A percentile compares a stretch with the other conserved stretches of the same genome.
phyloP scores from a whole-genome alignment of 108 stramenopile genomes.

The Epithemia pelagica region DNA sequence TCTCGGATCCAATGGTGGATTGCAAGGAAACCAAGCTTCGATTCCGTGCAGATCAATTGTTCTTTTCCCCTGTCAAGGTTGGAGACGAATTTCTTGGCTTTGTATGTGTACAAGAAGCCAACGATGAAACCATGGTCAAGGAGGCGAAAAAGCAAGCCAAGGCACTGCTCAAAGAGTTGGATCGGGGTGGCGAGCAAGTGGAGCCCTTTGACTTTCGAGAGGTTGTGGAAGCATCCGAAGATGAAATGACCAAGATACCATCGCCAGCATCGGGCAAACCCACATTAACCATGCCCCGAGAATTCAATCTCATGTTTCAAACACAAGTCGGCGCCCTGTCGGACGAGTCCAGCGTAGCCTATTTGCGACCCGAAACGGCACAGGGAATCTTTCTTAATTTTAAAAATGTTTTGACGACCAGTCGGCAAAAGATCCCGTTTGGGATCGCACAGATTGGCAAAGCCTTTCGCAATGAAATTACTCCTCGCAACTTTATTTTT shows the following conservation, averaged over 20 bases:
- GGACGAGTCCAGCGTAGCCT: conserved; percentile 76
- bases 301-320: conserved; percentile 98
- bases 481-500: conserved; percentile 95
- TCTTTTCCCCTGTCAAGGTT: conserved; percentile 58
- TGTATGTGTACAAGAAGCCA: conserved; percentile 85
- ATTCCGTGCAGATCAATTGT: conserved; percentile 94
- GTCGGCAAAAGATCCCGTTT: conserved; percentile 85
- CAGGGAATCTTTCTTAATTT: conserved; percentile 98
- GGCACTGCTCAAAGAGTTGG: conserved; percentile 51
- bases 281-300: conserved; percentile 87
- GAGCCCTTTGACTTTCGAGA: conserved; percentile 65
- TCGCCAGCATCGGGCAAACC: conserved; percentile 86
- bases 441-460: conserved; percentile 98
- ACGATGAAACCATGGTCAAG: conserved; percentile 77
- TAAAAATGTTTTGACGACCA: conserved; percentile 78
- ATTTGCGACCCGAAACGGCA: conserved; percentile 96
- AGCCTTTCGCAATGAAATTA: conserved; percentile 98
- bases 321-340: conserved; percentile 88
- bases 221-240: conserved; percentile 67
- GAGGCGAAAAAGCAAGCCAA: conserved; percentile 69
- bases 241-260: conserved; percentile 79
- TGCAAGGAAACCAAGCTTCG: conserved; percentile 90
- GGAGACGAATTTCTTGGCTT: conserved; percentile 55
- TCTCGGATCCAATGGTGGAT: conserved; percentile 97
- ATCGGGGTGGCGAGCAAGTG: conserved; percentile 16